Evolutionary conservation across 352 stramenopile species (phyloP).

Genomic region (Albugo candida): DNA sequence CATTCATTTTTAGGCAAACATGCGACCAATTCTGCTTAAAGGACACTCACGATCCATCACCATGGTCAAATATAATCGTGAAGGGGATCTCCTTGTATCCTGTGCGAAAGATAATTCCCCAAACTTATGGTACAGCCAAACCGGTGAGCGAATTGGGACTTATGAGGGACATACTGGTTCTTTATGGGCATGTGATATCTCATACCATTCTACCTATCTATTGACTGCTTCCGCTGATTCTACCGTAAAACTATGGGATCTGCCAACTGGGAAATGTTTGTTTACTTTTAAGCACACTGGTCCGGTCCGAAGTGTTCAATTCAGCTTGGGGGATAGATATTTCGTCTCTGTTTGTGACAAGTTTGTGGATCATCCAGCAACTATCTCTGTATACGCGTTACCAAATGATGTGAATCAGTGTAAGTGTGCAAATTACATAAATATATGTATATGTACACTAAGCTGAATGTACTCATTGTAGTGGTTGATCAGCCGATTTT

Average conservation of each 20-base stretch:
- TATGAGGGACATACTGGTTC: constrained; percentile 94
- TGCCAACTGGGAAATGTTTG: constrained; percentile 76
- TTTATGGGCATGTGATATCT: constrained; percentile 93
- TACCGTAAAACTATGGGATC: constrained; percentile 81
- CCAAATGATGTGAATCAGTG: constrained; percentile 35
- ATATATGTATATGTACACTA: background rate
- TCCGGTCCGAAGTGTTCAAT: constrained; percentile 69
- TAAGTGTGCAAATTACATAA: constrained; percentile 11
- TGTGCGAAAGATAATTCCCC: constrained; percentile 90
- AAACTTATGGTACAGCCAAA: constrained; percentile 94
- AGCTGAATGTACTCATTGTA: constrained; percentile 3
- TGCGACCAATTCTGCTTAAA: constrained; percentile 97
- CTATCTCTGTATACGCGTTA: constrained; percentile 71
- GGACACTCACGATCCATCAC: constrained; percentile 98
- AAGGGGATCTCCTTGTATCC: constrained; percentile 97
- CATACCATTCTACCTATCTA: constrained; percentile 82
- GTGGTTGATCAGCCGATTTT: constrained; percentile 38
- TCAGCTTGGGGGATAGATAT: constrained; percentile 67
- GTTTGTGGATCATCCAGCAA: constrained; percentile 57
- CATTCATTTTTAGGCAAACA: constrained; percentile 9
- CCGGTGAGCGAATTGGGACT: constrained; percentile 89
- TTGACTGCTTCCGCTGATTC: constrained; percentile 94
- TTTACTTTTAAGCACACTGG: constrained; percentile 72
- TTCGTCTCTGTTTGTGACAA: constrained; percentile 74
- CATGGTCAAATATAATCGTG: constrained; percentile 97